Conservation (phyloP, 2,329 filamentous ascomycete genomes). For the Colletotrichum eleusines region DNA sequence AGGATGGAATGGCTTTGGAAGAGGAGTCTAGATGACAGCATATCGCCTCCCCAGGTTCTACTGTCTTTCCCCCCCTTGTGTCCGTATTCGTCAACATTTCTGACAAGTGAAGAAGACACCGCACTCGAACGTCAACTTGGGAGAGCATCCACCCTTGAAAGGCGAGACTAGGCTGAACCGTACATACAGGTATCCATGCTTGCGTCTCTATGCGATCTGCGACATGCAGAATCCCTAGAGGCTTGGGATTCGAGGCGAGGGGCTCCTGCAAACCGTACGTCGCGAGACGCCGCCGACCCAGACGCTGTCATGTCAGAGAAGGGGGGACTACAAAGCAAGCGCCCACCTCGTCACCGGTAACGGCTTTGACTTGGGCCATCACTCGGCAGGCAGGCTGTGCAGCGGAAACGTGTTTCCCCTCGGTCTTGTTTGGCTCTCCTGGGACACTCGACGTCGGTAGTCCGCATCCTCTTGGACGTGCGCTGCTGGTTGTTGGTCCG, state of each 20-base stretch:
- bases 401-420: slow-evolving; percentile 25
- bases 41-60: neutral
- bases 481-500: slow-evolving; percentile 16
- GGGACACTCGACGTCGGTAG: slow-evolving; percentile 33
- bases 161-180: neutral
- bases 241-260: neutral
- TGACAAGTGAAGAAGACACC: neutral
- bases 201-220: neutral
- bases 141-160: neutral
- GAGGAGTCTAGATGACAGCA: slow-evolving; percentile 21
- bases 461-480: slow-evolving; percentile 31
- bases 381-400: slow-evolving; percentile 9
- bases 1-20: slow-evolving; percentile 24
- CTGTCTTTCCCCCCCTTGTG: neutral
- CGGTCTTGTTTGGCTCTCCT: slow-evolving; percentile 4
- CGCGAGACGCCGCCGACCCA: slow-evolving; percentile 1
- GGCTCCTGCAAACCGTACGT: neutral
- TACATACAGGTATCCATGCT: neutral
- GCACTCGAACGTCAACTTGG: neutral
- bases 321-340: neutral
- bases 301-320: neutral
- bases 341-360: neutral
- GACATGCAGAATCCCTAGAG: slow-evolving; percentile 4
- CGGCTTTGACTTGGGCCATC: neutral
- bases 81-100: neutral